Evolutionary conservation across 345 rosid genomes (phyloP).

Genomic region (Populus alba): DNA sequence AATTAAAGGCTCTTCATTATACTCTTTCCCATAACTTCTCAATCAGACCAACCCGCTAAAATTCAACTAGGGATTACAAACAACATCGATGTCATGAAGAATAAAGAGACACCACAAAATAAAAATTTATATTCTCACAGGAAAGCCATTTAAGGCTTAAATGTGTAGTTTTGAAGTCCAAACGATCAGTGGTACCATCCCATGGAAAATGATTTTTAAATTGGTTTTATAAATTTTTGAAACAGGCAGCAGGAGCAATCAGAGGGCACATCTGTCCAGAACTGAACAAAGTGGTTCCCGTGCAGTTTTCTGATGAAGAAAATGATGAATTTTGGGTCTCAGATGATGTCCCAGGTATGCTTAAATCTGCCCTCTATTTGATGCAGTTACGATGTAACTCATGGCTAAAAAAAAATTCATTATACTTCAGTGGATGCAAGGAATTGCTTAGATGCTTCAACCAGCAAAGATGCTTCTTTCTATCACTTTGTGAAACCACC

Average conservation of each 20-base stretch:
- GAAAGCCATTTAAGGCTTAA: neutral
- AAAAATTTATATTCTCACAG: neutral
- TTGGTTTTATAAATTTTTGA: constrained; percentile 1
- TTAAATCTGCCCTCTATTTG: neutral
- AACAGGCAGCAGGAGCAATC: constrained; percentile 63
- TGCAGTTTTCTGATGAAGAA: constrained; percentile 50
- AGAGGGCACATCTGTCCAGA: constrained; percentile 40
- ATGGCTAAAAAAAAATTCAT: constrained; percentile 11
- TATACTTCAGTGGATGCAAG: constrained; percentile 64
- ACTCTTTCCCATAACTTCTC: constrained; percentile 23
- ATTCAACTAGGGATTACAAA: neutral
- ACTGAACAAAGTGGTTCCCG: constrained; percentile 38
- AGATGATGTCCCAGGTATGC: constrained; percentile 74
- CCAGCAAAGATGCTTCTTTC: constrained; percentile 45
- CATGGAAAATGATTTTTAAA: neutral
- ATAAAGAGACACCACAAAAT: neutral
- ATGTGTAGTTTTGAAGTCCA: neutral
- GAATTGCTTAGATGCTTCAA: constrained; percentile 65
- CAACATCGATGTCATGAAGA: neutral
- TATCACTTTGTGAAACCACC: constrained; percentile 84
- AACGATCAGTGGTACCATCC: neutral
- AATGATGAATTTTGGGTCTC: constrained; percentile 71
- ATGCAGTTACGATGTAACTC: constrained; percentile 3
- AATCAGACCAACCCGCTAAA: constrained; percentile 11
- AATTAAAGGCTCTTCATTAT: constrained; percentile 16